Evolutionary conservation across 169 alveolate genomes (phyloP).

Genomic region (Cryptosporidium andersoni): DNA sequence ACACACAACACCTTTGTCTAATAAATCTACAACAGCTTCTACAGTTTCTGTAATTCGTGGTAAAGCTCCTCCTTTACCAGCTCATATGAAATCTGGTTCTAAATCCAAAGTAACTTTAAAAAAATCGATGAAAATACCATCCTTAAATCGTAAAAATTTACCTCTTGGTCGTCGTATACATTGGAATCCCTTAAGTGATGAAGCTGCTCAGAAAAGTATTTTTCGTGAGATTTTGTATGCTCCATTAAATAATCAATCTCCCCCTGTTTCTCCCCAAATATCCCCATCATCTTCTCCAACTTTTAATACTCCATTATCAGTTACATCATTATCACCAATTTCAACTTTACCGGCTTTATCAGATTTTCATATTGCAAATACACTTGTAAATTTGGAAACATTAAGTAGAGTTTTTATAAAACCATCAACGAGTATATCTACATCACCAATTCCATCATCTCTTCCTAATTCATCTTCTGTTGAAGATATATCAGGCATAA

Average conservation of each 20-base stretch:
- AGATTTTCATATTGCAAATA: conserved; percentile 59
- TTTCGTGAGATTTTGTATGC: conserved; percentile 72
- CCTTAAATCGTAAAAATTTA: conserved; percentile 32
- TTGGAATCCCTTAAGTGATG: conserved; percentile 74
- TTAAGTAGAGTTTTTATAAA: conserved; percentile 48
- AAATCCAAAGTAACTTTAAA: neutral
- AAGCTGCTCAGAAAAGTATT: conserved; percentile 71
- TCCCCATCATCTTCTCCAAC: neutral
- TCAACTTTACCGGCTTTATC: conserved; percentile 53
- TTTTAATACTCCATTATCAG: conserved; percentile 7
- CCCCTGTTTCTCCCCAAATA: conserved; percentile 25
- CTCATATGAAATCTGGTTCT: conserved; percentile 33
- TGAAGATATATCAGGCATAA: too few species aligned
- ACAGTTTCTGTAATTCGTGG: conserved; percentile 26
- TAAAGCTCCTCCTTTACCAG: conserved; percentile 66
- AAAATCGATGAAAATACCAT: neutral
- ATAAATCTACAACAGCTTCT: conserved; percentile 2
- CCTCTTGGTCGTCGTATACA: conserved; percentile 75
- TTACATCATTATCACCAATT: conserved; percentile 8
- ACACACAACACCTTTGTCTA: conserved; percentile 9
- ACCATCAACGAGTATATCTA: neutral
- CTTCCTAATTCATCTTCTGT: neutral
- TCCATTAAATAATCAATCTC: conserved; percentile 30
- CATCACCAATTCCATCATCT: neutral
- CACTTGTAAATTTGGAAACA: conserved; percentile 69